Evolutionary conservation across 1,284 basidiomycete genomes (phyloP), one percentile per base, ranked within the genome.

Genomic region (Cerrena zonata): DNA sequence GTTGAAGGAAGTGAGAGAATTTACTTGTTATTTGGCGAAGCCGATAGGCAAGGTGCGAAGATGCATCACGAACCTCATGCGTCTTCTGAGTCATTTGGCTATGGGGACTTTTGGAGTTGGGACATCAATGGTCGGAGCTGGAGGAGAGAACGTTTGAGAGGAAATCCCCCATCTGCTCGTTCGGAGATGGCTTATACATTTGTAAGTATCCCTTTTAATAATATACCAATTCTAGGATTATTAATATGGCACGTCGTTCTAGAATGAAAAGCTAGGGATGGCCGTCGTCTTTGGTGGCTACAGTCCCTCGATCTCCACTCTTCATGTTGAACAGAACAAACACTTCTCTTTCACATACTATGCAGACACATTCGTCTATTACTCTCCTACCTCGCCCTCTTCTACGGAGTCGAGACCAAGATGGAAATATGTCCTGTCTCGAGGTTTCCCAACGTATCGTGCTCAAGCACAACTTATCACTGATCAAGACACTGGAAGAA

Each of bases 31-130:
- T 66, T 63, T 47, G 71, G 71, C n/a, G 63, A 69, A 45, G 65
- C 63, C 19, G 67, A 72, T 54, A 61, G 68, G 2, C 52, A 56
- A 27, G 62, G 49, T n/a, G 63, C 67, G 22, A 26, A 53, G 15
- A 43, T 61, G 40, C 36, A 49, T 22, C 45, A 56, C 5, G 56
- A 68, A 48, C 52, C 57, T 5, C 65, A 70, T 45, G 66, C 59
- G 0, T 56, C 55, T 1, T 37, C 54, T 4, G 40, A 48, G 7
- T 61, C 61, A 1, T 67, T 65, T 53, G 57, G 53, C 1, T 69
- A 69, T 53, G 63, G 67, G n/a, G 73, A 75, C 53, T 60, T 69
- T 48, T 75, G 72, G 73, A 68, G 65, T 49, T 74, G 67, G 66
- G 62, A 65, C 49, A 58, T 73, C 26, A 49, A 59, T n/a, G 52